These are phyloP conservation scores for Gonapodya prolifera DNA, from an alignment of 192 early-diverging fungal genomes.

Conservation along the genomic window DNA sequence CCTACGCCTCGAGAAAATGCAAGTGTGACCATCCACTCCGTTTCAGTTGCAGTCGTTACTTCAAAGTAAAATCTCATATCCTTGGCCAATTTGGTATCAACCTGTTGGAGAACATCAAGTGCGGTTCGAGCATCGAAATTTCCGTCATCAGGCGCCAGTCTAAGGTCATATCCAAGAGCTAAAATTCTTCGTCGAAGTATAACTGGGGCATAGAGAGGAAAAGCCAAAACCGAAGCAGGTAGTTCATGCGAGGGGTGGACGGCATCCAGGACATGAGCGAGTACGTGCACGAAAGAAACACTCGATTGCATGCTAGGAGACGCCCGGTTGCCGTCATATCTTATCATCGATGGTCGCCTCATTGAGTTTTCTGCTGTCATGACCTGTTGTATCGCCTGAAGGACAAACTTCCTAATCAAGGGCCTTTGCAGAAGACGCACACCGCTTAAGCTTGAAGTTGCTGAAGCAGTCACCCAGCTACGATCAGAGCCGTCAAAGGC, in stretches of 20 bases:
- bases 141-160: conserved; percentile 16
- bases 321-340: not conserved
- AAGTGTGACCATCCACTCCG: conserved; percentile 26
- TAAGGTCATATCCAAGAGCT: conserved; percentile 25
- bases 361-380: not conserved
- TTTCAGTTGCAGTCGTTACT: conserved; percentile 23
- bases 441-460: not conserved
- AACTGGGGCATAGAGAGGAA: conserved; percentile 19
- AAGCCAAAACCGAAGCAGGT: conserved; percentile 25
- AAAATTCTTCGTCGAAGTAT: conserved; percentile 26
- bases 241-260: conserved; percentile 35
- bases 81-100: conserved; percentile 17
- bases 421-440: not conserved
- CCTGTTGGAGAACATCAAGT: conserved; percentile 20
- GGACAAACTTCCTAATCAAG: not conserved
- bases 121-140: conserved; percentile 11
- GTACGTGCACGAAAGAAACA: conserved; percentile 19
- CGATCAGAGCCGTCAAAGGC: not conserved
- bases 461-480: not conserved
- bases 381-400: not conserved
- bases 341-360: not conserved
- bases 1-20: not conserved
- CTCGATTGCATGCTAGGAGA: not conserved
- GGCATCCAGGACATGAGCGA: conserved; percentile 29
- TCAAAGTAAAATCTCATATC: conserved; percentile 35